Conservation (phyloP, 177 flowering plant species). For the Telopea speciosissima region DNA sequence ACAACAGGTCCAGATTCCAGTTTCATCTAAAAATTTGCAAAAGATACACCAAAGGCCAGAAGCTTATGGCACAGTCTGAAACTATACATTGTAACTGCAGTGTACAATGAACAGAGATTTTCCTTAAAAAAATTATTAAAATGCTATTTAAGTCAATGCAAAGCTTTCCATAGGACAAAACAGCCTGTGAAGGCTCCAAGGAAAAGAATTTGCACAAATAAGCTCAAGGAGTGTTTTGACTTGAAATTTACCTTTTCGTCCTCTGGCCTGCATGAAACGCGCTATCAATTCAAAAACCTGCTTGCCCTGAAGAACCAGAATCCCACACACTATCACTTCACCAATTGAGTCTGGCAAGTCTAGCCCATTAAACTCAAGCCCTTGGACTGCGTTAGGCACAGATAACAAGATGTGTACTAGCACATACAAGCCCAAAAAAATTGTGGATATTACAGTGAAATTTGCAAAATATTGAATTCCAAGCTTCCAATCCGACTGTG, state of each 20-base stretch:
- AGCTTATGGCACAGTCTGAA: neutral
- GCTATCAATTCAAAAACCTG: conserved; percentile 59
- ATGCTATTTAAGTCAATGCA: neutral
- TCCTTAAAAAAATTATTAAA: neutral
- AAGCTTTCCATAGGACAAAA: neutral
- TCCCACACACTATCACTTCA: conserved; percentile 68
- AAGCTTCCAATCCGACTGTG: conserved; percentile 70
- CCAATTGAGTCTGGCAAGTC: conserved; percentile 97
- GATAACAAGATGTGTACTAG: conserved; percentile 58
- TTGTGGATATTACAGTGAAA: conserved; percentile 62
- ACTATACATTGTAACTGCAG: neutral
- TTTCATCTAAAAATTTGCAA: neutral
- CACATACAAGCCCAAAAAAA: conserved; percentile 60
- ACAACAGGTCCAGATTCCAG: neutral
- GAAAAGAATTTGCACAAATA: neutral
- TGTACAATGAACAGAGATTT: neutral
- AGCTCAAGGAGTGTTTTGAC: neutral
- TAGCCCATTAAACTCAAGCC: conserved; percentile 88
- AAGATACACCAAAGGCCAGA: neutral
- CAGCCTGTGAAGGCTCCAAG: neutral
- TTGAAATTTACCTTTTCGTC: conserved; percentile 57
- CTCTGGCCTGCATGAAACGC: conserved; percentile 85
- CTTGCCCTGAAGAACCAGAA: conserved; percentile 76
- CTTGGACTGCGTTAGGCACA: conserved; percentile 60
- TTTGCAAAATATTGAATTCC: conserved; percentile 75